Percentiles rank a stretch among this genome's conserved stretches.
phyloP scores from a whole-genome alignment of 1,284 basidiomycete species.

The Sphagnurus paluster region DNA sequence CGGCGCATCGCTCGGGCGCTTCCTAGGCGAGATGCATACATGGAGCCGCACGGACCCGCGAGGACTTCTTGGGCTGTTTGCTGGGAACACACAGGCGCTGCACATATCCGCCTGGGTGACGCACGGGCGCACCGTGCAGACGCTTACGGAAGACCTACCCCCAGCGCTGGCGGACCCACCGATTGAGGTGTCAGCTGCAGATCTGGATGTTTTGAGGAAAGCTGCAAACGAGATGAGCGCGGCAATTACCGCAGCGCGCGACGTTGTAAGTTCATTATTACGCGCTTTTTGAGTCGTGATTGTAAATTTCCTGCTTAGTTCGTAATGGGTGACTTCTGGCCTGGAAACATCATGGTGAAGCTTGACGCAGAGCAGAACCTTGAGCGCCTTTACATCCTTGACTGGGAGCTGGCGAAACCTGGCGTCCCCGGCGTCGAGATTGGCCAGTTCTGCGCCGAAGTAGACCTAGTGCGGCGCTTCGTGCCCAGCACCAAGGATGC shows the following conservation, averaged over 20 bases:
- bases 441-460: slow-evolving; percentile 56
- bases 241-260: slow-evolving; percentile 32
- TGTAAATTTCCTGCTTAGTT: slow-evolving; percentile 14
- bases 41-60: slow-evolving; percentile 30
- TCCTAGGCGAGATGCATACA: slow-evolving; percentile 44
- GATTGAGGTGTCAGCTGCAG: slow-evolving; percentile 31
- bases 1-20: slow-evolving; percentile 47
- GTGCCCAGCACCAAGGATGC: slow-evolving; percentile 30
- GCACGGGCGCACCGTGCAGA: slow-evolving; percentile 46
- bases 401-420: slow-evolving; percentile 56
- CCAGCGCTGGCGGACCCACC: slow-evolving; percentile 36
- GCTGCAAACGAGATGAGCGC: slow-evolving; percentile 31
- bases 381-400: slow-evolving; percentile 42
- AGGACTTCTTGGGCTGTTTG: slow-evolving; percentile 35
- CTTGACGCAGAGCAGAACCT: slow-evolving; percentile 25
- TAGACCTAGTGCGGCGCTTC: slow-evolving; percentile 44
- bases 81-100: slow-evolving; percentile 37
- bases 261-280: slow-evolving; percentile 27
- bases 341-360: slow-evolving; percentile 52
- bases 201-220: slow-evolving; percentile 33
- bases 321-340: slow-evolving; percentile 61
- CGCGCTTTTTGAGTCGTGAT: neutral
- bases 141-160: slow-evolving; percentile 33
- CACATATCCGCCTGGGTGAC: slow-evolving; percentile 40
- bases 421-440: slow-evolving; percentile 53